These are phyloP conservation scores for Tetracladium setigerum DNA, from an alignment of 495 filamentous ascomycete genomes.

Conservation along the genomic window DNA sequence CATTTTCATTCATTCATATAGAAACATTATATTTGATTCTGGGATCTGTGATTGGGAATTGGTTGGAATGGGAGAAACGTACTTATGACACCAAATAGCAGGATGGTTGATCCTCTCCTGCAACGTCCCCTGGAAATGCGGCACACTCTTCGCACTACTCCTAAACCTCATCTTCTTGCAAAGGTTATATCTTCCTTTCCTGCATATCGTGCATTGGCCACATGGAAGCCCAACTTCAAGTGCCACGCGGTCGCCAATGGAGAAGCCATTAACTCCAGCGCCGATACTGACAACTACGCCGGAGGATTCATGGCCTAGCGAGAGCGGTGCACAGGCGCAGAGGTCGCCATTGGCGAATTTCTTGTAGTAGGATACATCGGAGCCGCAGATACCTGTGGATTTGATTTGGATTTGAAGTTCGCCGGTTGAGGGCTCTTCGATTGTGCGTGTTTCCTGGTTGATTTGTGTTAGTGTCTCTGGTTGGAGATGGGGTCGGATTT, in stretches of 20 bases:
- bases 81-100: conserved; percentile 68
- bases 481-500: conserved; percentile 6
- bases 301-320: conserved; percentile 73
- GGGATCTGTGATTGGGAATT: too few relatives aligned
- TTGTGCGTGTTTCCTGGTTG: conserved; percentile 38
- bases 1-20: too few relatives aligned
- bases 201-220: conserved; percentile 64
- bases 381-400: conserved; percentile 75
- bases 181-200: conserved; percentile 78
- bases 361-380: conserved; percentile 78
- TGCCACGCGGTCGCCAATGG: conserved; percentile 72
- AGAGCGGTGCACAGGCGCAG: conserved; percentile 62
- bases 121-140: conserved; percentile 85
- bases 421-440: conserved; percentile 36
- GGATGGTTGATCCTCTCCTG: conserved; percentile 87
- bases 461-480: conserved; percentile 10
- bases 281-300: conserved; percentile 62
- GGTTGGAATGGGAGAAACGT: conserved; percentile 17
- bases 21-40: neutral
- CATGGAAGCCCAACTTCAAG: conserved; percentile 84
- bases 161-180: conserved; percentile 78
- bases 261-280: conserved; percentile 42
- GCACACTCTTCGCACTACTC: conserved; percentile 73
- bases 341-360: conserved; percentile 82
- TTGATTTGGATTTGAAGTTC: conserved; percentile 70